These are phyloP conservation scores for Aspergillus novofumigatus DNA, from an alignment of 2,329 filamentous ascomycete genomes.

Conservation along the genomic window DNA sequence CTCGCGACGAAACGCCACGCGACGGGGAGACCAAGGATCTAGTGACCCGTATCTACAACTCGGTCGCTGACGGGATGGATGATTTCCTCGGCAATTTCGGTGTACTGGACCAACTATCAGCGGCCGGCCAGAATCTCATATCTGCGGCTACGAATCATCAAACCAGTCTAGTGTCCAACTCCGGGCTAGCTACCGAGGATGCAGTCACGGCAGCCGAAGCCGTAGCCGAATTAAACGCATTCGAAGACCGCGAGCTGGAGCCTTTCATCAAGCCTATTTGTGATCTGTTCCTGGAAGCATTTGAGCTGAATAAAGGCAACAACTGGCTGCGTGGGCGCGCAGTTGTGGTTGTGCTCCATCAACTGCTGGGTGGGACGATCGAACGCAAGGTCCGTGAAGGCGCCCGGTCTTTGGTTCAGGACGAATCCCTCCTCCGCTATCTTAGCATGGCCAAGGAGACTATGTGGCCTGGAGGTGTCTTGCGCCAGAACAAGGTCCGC, in stretches of 20 bases:
- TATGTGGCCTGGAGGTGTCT: conserved; percentile 67
- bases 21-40: conserved; percentile 72
- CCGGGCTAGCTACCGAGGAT: conserved; percentile 43
- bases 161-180: conserved; percentile 44
- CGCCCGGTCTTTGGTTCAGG: conserved; percentile 67
- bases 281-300: conserved; percentile 93
- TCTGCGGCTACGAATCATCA: conserved; percentile 53
- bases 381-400: conserved; percentile 91
- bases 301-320: conserved; percentile 89
- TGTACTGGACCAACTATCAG: conserved; percentile 87
- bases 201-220: conserved; percentile 64
- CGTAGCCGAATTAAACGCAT: conserved; percentile 88
- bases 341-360: conserved; percentile 92
- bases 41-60: conserved; percentile 91
- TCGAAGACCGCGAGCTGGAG: conserved; percentile 82
- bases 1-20: conserved; percentile 56
- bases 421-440: conserved; percentile 74
- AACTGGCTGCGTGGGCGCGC: conserved; percentile 96
- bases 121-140: conserved; percentile 81
- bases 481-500: conserved; percentile 52
- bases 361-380: conserved; percentile 91
- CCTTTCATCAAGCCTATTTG: conserved; percentile 98
- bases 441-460: conserved; percentile 67
- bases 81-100: conserved; percentile 95
- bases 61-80: conserved; percentile 95